phyloP scores from a whole-genome alignment of 1,139 yeast species.

The Pichia sp. region DNA sequence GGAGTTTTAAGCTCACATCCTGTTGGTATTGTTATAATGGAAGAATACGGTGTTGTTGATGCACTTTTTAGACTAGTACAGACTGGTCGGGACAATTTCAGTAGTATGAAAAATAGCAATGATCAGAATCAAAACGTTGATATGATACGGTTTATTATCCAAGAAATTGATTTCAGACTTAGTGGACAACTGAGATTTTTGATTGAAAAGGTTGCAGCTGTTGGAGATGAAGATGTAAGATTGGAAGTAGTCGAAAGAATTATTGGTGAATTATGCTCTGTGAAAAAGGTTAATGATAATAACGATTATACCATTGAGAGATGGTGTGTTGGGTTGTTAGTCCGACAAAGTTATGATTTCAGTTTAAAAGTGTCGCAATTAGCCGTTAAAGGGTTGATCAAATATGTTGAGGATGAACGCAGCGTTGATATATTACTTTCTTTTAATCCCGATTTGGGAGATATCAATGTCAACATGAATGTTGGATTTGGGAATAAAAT shows the following conservation, averaged over 20 bases:
- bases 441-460: slow-evolving; percentile 44
- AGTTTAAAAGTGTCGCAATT: slow-evolving; percentile 51
- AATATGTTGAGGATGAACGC: slow-evolving; percentile 38
- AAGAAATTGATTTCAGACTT: slow-evolving; percentile 55
- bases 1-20: slow-evolving; percentile 62
- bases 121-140: slow-evolving; percentile 56
- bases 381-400: slow-evolving; percentile 52
- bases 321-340: slow-evolving; percentile 40
- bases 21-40: slow-evolving; percentile 64
- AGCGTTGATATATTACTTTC: slow-evolving; percentile 40
- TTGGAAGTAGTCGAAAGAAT: slow-evolving; percentile 5
- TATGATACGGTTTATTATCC: slow-evolving; percentile 53
- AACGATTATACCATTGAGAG: slow-evolving; percentile 7
- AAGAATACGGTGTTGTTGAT: slow-evolving; percentile 81
- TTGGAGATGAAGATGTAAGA: slow-evolving; percentile 2
- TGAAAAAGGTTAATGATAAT: background rate
- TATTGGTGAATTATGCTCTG: slow-evolving; percentile 1
- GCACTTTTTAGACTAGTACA: slow-evolving; percentile 34
- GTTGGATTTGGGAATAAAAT: background rate
- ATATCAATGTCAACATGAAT: slow-evolving; percentile 32
- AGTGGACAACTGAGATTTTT: slow-evolving; percentile 68
- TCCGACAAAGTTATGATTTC: slow-evolving; percentile 68
- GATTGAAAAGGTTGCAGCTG: slow-evolving; percentile 30
- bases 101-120: slow-evolving; percentile 45
- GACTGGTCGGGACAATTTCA: slow-evolving; percentile 27